Percentiles rank a stretch among this genome's conserved stretches.
Evolutionary conservation across 225 moss, liverwort and hornwort genomes (phyloP).

Genomic region (Polytrichum commune): DNA sequence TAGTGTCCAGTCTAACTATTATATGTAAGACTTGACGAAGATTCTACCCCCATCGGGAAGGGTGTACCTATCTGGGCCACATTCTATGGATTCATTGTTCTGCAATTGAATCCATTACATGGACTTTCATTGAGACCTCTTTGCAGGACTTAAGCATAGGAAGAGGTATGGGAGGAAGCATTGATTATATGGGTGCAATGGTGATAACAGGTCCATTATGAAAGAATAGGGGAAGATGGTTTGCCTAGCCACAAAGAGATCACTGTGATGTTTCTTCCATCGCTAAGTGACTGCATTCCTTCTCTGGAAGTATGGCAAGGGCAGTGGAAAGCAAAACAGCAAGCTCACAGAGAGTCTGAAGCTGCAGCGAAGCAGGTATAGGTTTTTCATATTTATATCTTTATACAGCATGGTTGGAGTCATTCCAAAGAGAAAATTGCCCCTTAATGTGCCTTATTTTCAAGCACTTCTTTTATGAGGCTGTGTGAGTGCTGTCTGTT

Average conservation of each 20-base stretch:
- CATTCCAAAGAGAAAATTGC: too few relatives aligned
- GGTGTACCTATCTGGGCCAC: not conserved
- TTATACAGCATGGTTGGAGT: not conserved
- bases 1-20: too few relatives aligned
- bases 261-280: slow-evolving; percentile 84
- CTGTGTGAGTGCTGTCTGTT: too few relatives aligned
- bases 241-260: slow-evolving; percentile 74
- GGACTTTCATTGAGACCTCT: too few relatives aligned
- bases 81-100: too few relatives aligned
- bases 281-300: slow-evolving; percentile 63
- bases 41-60: too few relatives aligned
- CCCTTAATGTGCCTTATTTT: too few relatives aligned
- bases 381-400: slow-evolving; percentile 26
- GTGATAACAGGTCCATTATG: slow-evolving; percentile 71
- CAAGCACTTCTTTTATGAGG: too few relatives aligned
- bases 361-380: slow-evolving; percentile 57
- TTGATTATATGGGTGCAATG: not conserved
- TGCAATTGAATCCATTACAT: too few relatives aligned
- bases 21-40: too few relatives aligned
- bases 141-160: not conserved
- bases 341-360: slow-evolving; percentile 68
- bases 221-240: slow-evolving; percentile 86
- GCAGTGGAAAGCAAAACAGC: slow-evolving; percentile 72
- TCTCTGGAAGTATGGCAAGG: slow-evolving; percentile 66
- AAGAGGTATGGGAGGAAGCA: not conserved